Evolutionary conservation across 1,284 basidiomycete genomes (phyloP), one percentile per base, ranked within the genome.

Genomic region (Cryptococcus maquisensis): DNA sequence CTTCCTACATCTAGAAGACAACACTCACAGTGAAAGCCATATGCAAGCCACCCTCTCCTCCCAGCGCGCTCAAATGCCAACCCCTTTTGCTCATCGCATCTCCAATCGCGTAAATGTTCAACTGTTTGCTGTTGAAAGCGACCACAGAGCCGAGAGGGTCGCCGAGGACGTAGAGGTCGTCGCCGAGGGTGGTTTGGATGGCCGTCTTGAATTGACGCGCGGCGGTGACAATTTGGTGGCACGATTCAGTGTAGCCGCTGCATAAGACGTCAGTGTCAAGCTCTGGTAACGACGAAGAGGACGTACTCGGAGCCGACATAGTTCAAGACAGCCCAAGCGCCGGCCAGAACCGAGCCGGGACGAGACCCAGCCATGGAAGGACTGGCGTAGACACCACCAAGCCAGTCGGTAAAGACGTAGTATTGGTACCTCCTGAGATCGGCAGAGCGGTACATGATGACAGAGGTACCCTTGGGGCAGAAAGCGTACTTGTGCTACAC

Each of bases 311-410:
- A 81, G 26, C 95, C 95, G 78, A 96, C 86, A 71, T 89, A 85
- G 68, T 95, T 88, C 85, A 98, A 86, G 1, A 91, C 91, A 3
- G 95, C 92, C 93, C 94, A 98, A 16, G 92, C 87, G 42, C 91
- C 95, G 12, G 95, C 95, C 57, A 98, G 88, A 55, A 98, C 78
- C 0, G 91, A 86, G 9, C 95, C 95, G 0, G 94, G 91, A 43
- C 94, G 63, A 41, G 90, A 93, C 4, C 91, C 92, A 49, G 93
- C 88, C 67, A 95, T 80, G 57, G 87, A 87, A 1, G 92, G 68
- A 49, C 59, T 64, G 12, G 68, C 64, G 53, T 71, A 73, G 18
- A 74, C 62, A 21, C 74, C 73, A 53, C 88, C 88, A 16, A 83
- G 77, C 91, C 92, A 95, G 45, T 80, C 77, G 4, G 90, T 83